These are phyloP conservation scores for Meyerozyma smithsonii DNA, from an alignment of 1,139 yeast genomes.

Conservation along the genomic window DNA sequence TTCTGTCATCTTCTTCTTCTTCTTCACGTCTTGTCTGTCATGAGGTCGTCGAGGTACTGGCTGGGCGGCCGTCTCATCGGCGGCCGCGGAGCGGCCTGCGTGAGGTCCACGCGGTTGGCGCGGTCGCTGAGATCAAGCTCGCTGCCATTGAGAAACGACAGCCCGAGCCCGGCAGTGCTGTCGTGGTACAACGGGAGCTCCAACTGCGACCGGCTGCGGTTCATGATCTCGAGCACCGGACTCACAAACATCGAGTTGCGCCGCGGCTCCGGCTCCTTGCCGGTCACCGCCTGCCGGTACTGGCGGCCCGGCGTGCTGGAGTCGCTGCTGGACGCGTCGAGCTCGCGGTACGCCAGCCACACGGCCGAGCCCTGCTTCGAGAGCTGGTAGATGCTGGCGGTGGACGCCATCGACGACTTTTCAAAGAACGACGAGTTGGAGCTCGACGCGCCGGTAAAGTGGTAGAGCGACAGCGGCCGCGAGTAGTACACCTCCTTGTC, in stretches of 20 bases:
- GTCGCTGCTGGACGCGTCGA: conserved; percentile 6
- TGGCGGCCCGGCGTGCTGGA: conserved; percentile 19
- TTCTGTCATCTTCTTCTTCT: no score
- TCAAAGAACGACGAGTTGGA: conserved; percentile 28
- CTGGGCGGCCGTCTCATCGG: conserved; percentile 25
- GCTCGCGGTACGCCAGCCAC: conserved; percentile 3
- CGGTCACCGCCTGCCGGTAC: conserved; percentile 18
- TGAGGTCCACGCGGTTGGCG: background rate
- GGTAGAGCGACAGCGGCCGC: conserved; percentile 8
- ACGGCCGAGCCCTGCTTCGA: conserved; percentile 9
- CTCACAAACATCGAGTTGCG: conserved; percentile 30
- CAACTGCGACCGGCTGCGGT: conserved; percentile 12
- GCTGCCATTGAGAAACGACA: conserved; percentile 1
- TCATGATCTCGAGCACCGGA: conserved; percentile 25
- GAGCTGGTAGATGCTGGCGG: conserved; percentile 9
- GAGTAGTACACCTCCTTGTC: conserved; percentile 34
- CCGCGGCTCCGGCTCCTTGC: background rate
- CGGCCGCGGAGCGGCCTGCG: conserved; percentile 2
- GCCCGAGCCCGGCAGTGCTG: background rate
- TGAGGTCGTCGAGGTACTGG: conserved; percentile 25
- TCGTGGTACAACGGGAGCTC: conserved; percentile 19
- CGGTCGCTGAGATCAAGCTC: background rate
- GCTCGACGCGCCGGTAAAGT: conserved; percentile 6
- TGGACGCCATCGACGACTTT: conserved; percentile 9
- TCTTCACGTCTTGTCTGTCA: background rate